Evolutionary conservation across 2,329 filamentous ascomycete genomes (phyloP).

Genomic region (Colletotrichum sp.): DNA sequence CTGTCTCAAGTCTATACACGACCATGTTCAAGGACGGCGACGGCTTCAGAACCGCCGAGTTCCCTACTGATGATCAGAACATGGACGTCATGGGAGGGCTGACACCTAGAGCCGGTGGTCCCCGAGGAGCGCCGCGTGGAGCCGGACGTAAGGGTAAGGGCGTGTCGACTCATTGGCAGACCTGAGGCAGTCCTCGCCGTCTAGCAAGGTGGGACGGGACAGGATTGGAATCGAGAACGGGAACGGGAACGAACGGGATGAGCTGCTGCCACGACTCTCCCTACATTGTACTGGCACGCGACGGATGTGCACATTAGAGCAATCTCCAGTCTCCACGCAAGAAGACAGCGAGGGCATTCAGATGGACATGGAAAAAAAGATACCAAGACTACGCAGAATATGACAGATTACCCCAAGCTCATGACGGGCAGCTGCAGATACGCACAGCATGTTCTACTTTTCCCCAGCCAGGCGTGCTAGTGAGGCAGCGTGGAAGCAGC

Average conservation of each 20-base stretch:
- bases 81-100: conserved; percentile 29
- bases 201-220: not conserved
- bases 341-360: not conserved
- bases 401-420: not conserved
- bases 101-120: conserved; percentile 19
- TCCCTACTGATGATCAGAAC: conserved; percentile 29
- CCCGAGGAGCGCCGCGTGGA: conserved; percentile 3
- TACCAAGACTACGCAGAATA: not conserved
- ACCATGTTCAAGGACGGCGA: conserved; percentile 81
- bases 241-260: not conserved
- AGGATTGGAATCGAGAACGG: not conserved
- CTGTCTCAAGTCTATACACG: conserved; percentile 72
- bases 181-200: not conserved
- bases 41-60: conserved; percentile 57
- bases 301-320: not conserved
- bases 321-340: not conserved
- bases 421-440: not conserved
- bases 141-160: conserved; percentile 16
- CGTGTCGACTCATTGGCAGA: conserved; percentile 8
- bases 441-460: not conserved
- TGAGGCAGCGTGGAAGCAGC: not conserved
- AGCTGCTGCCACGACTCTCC: not conserved
- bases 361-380: not conserved
- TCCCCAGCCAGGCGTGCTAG: not conserved
- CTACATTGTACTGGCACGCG: not conserved